A percentile compares a stretch with the other conserved stretches of the same genome.
Evolutionary conservation across 306 rosid species (phyloP).

Genomic region (Neltuma alba): DNA sequence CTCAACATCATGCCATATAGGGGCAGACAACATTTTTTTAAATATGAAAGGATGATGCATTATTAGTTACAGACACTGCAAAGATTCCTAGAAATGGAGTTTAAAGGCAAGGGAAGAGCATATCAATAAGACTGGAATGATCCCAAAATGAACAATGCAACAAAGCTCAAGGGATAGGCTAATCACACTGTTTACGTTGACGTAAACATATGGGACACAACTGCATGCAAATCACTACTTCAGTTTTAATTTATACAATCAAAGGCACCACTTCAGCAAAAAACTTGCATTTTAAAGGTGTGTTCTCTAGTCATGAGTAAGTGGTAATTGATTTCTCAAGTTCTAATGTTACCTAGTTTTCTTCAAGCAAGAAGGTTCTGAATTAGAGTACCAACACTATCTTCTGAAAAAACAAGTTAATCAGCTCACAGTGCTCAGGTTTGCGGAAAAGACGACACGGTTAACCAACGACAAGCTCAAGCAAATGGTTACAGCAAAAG

Average conservation of each 20-base stretch:
- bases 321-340: not conserved
- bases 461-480: not conserved
- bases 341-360: not conserved
- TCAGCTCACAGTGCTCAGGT: not conserved
- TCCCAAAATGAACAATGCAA: not conserved
- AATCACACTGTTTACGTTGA: not conserved
- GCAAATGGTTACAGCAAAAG: not conserved
- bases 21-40: not conserved
- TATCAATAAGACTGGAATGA: not conserved
- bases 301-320: constrained; percentile 7
- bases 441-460: not conserved
- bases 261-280: not conserved
- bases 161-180: not conserved
- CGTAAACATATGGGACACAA: not conserved
- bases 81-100: not conserved
- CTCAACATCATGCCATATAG: not conserved
- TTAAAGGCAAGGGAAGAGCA: not conserved
- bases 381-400: not conserved
- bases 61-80: not conserved
- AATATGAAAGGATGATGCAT: not conserved
- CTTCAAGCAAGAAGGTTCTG: not conserved
- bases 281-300: constrained; percentile 22
- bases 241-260: not conserved
- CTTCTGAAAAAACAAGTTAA: not conserved
- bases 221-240: not conserved